Percentiles rank a stretch among this genome's conserved stretches.
Conservation (phyloP, 1,284 basidiomycete species). For the Mrakiaceae sp. region DNA sequence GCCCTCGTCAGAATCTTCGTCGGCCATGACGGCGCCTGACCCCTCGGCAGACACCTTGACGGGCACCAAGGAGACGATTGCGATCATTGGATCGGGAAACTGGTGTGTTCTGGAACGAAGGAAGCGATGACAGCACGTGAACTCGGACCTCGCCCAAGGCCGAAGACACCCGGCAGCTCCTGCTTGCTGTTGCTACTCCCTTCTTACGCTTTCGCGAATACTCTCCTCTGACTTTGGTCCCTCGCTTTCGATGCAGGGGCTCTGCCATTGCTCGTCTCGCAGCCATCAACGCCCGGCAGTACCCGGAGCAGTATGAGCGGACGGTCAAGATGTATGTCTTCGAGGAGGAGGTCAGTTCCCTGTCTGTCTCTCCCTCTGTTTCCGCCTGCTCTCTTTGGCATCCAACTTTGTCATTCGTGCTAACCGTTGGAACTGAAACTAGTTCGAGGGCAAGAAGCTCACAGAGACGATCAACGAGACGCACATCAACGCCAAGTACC, state of each 20-base stretch:
- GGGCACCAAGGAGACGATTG: slow-evolving; percentile 40
- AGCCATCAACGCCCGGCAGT: slow-evolving; percentile 36
- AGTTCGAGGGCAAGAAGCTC: slow-evolving; percentile 43
- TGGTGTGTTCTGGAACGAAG: slow-evolving; percentile 22
- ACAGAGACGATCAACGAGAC: slow-evolving; percentile 44
- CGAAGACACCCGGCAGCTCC: neutral
- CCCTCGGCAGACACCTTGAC: no score
- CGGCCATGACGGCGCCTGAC: no score
- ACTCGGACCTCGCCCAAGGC: neutral
- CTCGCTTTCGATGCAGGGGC: slow-evolving; percentile 33
- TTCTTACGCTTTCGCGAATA: neutral
- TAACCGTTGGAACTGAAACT: neutral
- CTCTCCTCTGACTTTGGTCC: neutral
- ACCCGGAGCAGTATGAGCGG: slow-evolving; percentile 38
- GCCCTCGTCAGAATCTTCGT: no score
- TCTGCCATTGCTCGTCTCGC: slow-evolving; percentile 46
- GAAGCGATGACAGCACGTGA: no score
- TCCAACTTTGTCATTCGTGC: neutral
- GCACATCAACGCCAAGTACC: slow-evolving; percentile 27
- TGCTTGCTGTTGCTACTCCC: neutral
- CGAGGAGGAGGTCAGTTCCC: slow-evolving; percentile 37
- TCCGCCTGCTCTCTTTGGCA: neutral
- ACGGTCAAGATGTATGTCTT: slow-evolving; percentile 42
- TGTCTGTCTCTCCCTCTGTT: neutral
- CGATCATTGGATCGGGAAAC: slow-evolving; percentile 43